Evolutionary conservation across 176 grass and related monocot genomes (phyloP).

Genomic region (Bothriochloa decipiens): DNA sequence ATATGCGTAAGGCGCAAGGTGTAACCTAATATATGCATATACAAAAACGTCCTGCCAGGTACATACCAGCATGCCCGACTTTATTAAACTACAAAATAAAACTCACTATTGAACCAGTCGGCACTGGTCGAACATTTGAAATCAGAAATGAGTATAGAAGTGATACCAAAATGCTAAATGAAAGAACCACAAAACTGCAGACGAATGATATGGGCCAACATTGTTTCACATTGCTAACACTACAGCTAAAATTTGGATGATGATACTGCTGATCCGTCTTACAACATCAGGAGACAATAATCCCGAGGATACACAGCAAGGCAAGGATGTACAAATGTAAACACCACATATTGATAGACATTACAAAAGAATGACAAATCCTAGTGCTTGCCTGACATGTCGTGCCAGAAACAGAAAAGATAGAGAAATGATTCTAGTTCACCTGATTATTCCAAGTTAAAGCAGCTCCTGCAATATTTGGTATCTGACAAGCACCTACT

Average conservation of each 20-base stretch:
- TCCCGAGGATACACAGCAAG: constrained; percentile 19
- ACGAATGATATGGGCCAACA: background rate
- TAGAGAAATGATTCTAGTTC: background rate
- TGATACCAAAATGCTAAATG: background rate
- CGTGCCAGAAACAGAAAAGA: no score
- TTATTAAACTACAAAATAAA: no score
- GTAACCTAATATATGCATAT: background rate
- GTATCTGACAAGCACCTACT: background rate
- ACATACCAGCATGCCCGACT: no score
- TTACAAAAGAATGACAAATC: constrained; percentile 12
- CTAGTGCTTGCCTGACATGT: background rate
- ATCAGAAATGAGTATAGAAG: background rate
- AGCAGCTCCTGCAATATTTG: background rate
- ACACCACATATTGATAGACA: background rate
- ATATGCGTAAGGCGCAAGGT: background rate
- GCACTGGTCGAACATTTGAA: no score
- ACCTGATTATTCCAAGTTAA: constrained; percentile 26
- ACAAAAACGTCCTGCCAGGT: background rate
- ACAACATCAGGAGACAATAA: background rate
- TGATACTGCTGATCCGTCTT: constrained; percentile 3
- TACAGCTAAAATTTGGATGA: background rate
- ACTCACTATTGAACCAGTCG: no score
- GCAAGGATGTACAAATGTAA: constrained; percentile 27
- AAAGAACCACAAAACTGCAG: background rate
- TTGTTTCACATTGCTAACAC: background rate